Evolutionary conservation across 352 stramenopile species (phyloP), one percentile per base, ranked within the genome.

Genomic region (Albugo laibachii): DNA sequence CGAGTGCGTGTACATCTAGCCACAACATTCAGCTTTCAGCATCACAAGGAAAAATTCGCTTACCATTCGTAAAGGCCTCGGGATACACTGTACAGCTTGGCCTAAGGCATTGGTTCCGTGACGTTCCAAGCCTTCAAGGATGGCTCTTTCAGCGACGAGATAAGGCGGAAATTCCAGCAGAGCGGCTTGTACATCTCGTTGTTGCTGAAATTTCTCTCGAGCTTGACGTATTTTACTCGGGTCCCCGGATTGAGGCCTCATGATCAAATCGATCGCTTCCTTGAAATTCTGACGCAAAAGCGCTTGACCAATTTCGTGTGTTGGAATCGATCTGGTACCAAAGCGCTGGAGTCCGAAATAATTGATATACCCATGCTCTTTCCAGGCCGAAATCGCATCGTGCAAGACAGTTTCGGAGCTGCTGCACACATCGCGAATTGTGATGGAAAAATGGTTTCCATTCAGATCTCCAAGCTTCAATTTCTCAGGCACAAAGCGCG

Each of bases 271-370:
- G 14, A 96, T 68, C 2, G 83, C 89, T 0, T 63, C 52, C 54
- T 95, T 82, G 59, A 89, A 95, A 53, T 98, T 79, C 19, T 82
- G 84, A 45, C 88, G 79, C 36, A 98, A 59, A 49, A 97, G 82
- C 5, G 86, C 83, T 12, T 92, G 86, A 15, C 94, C 94, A 21
- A 97, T 81, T 47, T 94, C 66, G 42, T 92, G 73, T 0, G 74
- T 86, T 18, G 66, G 80, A 69, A 85, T 93, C 50, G 69, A 79
- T 36, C 76, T 87, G 62, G 69, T 96, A 64, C 72, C 94, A 62
- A 96, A 98, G 57, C 91, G 74, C 68, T 98, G 94, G 44, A 97
- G 74, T 2, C 94, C 94, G 68, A 97, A 98, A 69, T 97, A 98
- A 57, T 98, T 98, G 55, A 97, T 92, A 61, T 97, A 98, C 6